These are phyloP conservation scores for Saturnispora sanitii DNA, from an alignment of 805 yeast genomes.

Conservation along the genomic window DNA sequence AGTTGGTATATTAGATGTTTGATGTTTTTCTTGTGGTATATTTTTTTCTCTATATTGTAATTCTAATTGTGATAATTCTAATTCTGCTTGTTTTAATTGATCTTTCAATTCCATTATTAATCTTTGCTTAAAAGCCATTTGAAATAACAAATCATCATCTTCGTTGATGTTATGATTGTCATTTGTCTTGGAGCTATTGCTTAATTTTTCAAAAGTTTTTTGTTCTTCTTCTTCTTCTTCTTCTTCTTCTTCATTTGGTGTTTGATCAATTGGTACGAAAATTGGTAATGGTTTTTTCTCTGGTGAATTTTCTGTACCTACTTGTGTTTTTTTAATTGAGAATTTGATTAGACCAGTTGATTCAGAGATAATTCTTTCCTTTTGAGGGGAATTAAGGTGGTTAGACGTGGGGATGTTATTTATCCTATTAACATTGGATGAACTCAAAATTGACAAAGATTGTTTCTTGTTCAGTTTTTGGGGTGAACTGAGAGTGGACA, in stretches of 20 bases:
- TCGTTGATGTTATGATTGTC: not conserved
- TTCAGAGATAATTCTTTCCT: constrained; percentile 37
- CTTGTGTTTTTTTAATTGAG: constrained; percentile 20
- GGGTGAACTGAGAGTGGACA: not conserved
- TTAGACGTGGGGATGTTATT: constrained; percentile 9
- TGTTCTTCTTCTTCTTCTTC: not conserved
- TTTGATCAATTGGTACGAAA: constrained; percentile 26
- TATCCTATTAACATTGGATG: constrained; percentile 19
- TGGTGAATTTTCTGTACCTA: not conserved
- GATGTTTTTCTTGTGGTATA: too few species aligned
- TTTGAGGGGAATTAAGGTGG: constrained; percentile 7
- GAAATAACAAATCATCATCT: constrained; percentile 22
- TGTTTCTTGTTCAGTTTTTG: constrained; percentile 19
- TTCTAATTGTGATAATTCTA: constrained; percentile 31
- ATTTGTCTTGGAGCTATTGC: constrained; percentile 1
- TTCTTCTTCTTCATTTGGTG: not conserved
- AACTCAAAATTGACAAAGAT: constrained; percentile 27
- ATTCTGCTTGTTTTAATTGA: constrained; percentile 32
- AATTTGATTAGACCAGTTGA: constrained; percentile 43
- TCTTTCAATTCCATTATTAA: constrained; percentile 39
- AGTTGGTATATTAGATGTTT: too few species aligned
- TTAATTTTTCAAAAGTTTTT: too few species aligned
- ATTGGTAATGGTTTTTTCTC: constrained; percentile 23
- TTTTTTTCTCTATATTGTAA: constrained; percentile 18
- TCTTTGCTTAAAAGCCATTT: constrained; percentile 44